These are phyloP conservation scores for Ophiocordyceps unilateralis DNA, from an alignment of 2,329 filamentous ascomycete genomes.

Conservation along the genomic window DNA sequence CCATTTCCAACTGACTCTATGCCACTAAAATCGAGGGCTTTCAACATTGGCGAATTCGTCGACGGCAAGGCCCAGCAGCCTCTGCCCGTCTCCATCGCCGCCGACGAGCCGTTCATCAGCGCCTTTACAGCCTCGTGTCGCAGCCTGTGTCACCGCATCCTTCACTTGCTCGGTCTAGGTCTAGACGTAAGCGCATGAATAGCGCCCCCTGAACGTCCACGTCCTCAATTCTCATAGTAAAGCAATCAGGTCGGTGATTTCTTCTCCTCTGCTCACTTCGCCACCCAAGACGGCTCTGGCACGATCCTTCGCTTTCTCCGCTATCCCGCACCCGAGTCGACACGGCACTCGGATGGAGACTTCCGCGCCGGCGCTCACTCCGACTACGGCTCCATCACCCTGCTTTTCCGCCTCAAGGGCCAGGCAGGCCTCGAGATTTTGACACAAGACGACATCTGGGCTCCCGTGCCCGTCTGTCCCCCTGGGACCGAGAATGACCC, in stretches of 20 bases:
- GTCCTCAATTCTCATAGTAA: background rate
- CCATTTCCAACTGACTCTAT: background rate
- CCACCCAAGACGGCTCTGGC: conserved; percentile 27
- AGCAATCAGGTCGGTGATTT: conserved; percentile 26
- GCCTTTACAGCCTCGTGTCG: conserved; percentile 57
- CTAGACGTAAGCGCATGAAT: conserved; percentile 35
- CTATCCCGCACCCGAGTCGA: conserved; percentile 41
- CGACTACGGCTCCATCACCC: conserved; percentile 58
- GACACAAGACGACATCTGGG: conserved; percentile 38
- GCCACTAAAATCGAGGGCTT: conserved; percentile 40
- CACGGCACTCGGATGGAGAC: conserved; percentile 32
- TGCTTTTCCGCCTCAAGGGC: conserved; percentile 72
- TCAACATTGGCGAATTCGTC: conserved; percentile 76
- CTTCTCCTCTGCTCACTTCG: conserved; percentile 35
- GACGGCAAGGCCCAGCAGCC: conserved; percentile 57
- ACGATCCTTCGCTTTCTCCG: conserved; percentile 54
- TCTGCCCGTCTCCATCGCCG: conserved; percentile 46
- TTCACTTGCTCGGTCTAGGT: conserved; percentile 62
- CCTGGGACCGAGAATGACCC: conserved; percentile 38
- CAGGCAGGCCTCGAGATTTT: conserved; percentile 79
- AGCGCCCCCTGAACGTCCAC: background rate
- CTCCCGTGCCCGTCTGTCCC: conserved; percentile 49
- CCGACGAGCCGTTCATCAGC: conserved; percentile 42
- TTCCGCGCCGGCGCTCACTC: conserved; percentile 84
- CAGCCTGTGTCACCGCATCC: conserved; percentile 51